A percentile compares a stretch with the other conserved stretches of the same genome.
Evolutionary conservation across 129 eudicot genomes (phyloP).

Genomic region (Tagetes erecta): DNA sequence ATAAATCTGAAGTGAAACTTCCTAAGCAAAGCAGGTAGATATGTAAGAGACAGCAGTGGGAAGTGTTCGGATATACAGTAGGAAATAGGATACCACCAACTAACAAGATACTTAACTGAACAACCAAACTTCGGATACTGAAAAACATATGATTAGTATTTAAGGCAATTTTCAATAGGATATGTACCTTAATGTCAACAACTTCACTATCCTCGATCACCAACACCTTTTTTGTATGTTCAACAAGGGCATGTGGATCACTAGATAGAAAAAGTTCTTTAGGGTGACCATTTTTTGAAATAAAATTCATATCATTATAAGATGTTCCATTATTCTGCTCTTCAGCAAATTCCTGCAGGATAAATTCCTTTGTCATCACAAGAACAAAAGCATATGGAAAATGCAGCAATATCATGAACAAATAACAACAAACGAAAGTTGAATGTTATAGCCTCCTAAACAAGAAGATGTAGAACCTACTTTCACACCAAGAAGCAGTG

Average conservation of each 20-base stretch:
- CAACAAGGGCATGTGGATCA: conserved; percentile 93
- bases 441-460: neutral
- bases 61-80: neutral
- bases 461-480: conserved; percentile 44
- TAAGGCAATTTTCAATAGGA: conserved; percentile 2
- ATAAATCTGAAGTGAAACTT: neutral
- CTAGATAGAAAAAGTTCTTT: conserved; percentile 90
- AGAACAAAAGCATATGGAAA: neutral
- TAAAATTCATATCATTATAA: conserved; percentile 59
- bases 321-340: conserved; percentile 51
- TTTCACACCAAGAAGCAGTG: conserved; percentile 94
- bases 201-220: conserved; percentile 95
- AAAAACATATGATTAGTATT: conserved; percentile 5
- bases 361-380: neutral
- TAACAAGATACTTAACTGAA: neutral
- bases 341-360: conserved; percentile 62
- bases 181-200: conserved; percentile 77
- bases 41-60: neutral
- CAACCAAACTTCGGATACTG: neutral
- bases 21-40: conserved; percentile 10
- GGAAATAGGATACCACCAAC: neutral
- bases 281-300: conserved; percentile 69
- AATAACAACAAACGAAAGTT: neutral
- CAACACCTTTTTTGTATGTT: conserved; percentile 91
- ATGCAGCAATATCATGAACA: conserved; percentile 2